Evolutionary conservation across 2,329 filamentous ascomycete genomes (phyloP), one percentile per base, ranked within the genome.

Genomic region (Xylaria sp.): DNA sequence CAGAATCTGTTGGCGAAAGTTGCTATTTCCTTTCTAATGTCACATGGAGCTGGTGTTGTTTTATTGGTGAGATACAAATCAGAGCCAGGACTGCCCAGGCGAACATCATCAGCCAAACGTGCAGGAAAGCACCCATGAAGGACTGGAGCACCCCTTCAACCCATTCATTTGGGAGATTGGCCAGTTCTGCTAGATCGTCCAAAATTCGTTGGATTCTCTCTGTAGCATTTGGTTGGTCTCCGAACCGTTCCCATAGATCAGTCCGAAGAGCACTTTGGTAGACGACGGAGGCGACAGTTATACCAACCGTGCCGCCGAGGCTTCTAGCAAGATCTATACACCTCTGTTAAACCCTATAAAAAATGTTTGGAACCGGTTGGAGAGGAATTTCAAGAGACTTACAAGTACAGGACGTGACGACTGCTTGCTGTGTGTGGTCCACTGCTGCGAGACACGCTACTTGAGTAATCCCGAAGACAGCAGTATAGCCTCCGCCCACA

Each of bases 401-500:
- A 66, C 64, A 66, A 31, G 64, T 66, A 36, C 58, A 66, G 9
- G 64, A 66, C 2, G 64, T 66, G 11, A 66, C 64, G 20, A 66
- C 64, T 26, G 64, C 64, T 57, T 66, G 64, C 49, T 66, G 58
- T 5, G 58, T 66, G 13, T 66, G 64, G n/a, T 61, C 64, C 9
- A 66, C 64, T 13, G 64, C 57, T n/a, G 64, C 58, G 23, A 66
- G 49, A 44, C 64, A 66, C 10, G 64, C 64, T 3, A 66, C 64
- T 57, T 66, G 51, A 4, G 64, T 66, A 28, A 66, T 66, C 3
- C 63, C 58, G 13, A 66, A 66, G n/a, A 66, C 64, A 49, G 58
- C 64, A n/a, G 64, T 66, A 57, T 66, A 66, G 4, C 64, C 64
- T 36, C 58, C 64, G 17, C 64, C 64, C 20, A 66, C 64, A 62